Base-by-base conservation (phyloP, 257 asterid species). In the Capsicum baccatum region DNA sequence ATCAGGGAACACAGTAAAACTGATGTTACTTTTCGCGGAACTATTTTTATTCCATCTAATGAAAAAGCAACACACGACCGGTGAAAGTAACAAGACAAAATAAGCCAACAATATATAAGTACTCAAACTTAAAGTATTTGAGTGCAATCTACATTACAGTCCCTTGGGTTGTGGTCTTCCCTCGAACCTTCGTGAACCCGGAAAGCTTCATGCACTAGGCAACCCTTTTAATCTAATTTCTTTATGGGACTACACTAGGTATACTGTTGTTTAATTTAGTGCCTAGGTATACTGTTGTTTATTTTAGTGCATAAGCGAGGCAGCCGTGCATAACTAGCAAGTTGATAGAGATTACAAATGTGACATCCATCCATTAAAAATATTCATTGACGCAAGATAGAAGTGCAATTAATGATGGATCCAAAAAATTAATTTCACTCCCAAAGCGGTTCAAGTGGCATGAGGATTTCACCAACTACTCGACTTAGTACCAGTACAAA, bases 1-100 rank as follows among this genome's bases (percentile, higher is more conserved):
- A 85, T 79, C 74, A 98, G 94, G 96, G 79, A 91, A 87, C 79
- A 54, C 42, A 11, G 79, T 50, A 66, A 69, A 48, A 50, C 37
- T 48, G 47, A n/a, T n/a, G 74, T 60, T 80, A 63, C 73, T 35
- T 80, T 59, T 58, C 42, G 9, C 81, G 19, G n/a, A 74, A 74
- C 57, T 74, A 50, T 50, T 47, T 67, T 74, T 12, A 50, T 52
- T 73, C 62, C 12, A 74, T 74, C 44, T 12, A 12, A 74, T 74
- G 44, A 74, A 74, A 74, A 50, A 60, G 44, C 62, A 50, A 74
- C 58, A 74, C 81, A 74, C 6, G 60, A 52, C 62, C 81, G 50
- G 59, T 48, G 50, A 69, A 42, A 42, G 33, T 39, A 69, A 16
- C 79, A 69, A n/a, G 79, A 69, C 15, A 5, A 16, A 8, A 59